Percentiles rank a stretch among this genome's conserved stretches.
These are phyloP conservation scores for Aspergillus pseudonomiae DNA, from an alignment of 2,329 filamentous ascomycete species.

Conservation along the genomic window DNA sequence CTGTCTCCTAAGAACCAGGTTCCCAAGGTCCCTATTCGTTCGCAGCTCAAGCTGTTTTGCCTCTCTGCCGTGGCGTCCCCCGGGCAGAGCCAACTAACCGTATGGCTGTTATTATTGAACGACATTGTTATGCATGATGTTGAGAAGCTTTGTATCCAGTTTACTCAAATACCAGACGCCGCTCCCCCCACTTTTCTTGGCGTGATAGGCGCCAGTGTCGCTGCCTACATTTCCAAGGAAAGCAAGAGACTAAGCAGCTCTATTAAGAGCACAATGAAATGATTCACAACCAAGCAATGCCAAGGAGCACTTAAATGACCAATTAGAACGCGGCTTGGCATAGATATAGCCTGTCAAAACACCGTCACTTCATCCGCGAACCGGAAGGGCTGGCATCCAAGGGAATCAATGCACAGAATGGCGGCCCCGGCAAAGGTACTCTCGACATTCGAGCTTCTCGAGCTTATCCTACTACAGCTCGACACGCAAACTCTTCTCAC, in stretches of 20 bases:
- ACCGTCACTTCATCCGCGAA: no score
- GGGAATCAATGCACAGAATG: neutral
- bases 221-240: neutral
- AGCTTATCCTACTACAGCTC: neutral
- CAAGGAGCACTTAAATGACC: neutral
- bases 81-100: neutral
- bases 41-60: neutral
- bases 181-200: neutral
- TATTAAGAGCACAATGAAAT: no score
- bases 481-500: neutral
- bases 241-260: neutral
- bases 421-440: neutral
- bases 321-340: neutral
- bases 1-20: neutral
- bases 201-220: neutral
- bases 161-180: neutral
- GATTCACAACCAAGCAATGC: no score
- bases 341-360: neutral
- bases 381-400: no score
- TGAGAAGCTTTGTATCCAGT: neutral
- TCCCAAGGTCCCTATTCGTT: neutral
- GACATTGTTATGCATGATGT: neutral
- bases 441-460: neutral
- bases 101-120: neutral
- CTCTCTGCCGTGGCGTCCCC: neutral